Evolutionary conservation across 2,329 filamentous ascomycete genomes (phyloP).

Genomic region (Trichoderma guizhouense): DNA sequence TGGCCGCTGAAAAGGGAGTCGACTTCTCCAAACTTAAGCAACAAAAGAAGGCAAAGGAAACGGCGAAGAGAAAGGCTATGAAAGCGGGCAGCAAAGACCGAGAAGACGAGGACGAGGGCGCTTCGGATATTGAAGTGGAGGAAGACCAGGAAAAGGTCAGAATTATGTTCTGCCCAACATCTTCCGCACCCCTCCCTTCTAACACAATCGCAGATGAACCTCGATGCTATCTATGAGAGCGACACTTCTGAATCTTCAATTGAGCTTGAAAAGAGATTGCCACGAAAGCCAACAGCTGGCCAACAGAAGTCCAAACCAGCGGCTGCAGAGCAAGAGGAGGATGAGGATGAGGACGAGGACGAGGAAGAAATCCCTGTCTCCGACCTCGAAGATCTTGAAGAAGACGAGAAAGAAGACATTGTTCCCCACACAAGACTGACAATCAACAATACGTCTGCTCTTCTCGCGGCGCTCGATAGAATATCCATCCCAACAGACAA

Average conservation of each 20-base stretch:
- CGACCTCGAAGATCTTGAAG: slow-evolving; percentile 74
- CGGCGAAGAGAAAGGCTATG: slow-evolving; percentile 37
- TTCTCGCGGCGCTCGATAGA: slow-evolving; percentile 74
- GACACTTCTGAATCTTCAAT: slow-evolving; percentile 67
- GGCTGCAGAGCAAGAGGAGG: slow-evolving; percentile 47
- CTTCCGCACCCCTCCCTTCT: not conserved
- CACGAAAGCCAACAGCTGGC: slow-evolving; percentile 39
- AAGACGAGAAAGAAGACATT: slow-evolving; percentile 80
- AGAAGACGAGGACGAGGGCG: slow-evolving; percentile 35
- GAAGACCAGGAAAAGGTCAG: slow-evolving; percentile 28
- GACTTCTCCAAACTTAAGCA: slow-evolving; percentile 53
- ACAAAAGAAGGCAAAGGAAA: slow-evolving; percentile 46
- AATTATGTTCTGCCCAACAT: not conserved
- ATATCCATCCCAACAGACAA: slow-evolving; percentile 65
- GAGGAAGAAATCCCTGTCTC: slow-evolving; percentile 88
- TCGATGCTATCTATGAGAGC: slow-evolving; percentile 57
- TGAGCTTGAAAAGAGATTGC: slow-evolving; percentile 71
- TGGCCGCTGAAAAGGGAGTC: slow-evolving; percentile 52
- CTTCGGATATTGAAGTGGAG: slow-evolving; percentile 39
- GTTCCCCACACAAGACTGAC: slow-evolving; percentile 89
- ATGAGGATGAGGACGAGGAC: slow-evolving; percentile 61
- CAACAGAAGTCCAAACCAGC: slow-evolving; percentile 19
- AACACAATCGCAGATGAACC: slow-evolving; percentile 42
- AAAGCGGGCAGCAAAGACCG: slow-evolving; percentile 24
- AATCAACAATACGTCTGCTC: slow-evolving; percentile 93